Base-by-base conservation (phyloP, 805 yeast genomes). In the Yamadazyma philogaea region DNA sequence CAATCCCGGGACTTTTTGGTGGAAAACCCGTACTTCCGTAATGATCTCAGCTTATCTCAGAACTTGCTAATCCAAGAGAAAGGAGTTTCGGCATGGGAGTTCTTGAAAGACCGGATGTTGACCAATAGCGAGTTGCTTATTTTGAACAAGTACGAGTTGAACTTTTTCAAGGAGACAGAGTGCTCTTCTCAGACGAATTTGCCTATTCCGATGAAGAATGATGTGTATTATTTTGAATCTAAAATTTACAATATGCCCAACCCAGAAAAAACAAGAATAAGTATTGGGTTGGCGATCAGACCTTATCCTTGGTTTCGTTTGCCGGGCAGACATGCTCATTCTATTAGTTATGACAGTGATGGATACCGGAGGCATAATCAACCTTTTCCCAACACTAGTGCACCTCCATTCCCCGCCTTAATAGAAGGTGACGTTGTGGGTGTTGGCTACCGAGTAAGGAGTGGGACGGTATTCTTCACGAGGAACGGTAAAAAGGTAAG, bases 291-390 rank as follows among this genome's bases (percentile, higher is more conserved):
- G 3, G 75, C 90, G 0, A 79, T 95, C 0, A 78, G 81, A 48
- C 99, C 99, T 6, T 93, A 93, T 56, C 99, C 99, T 1, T 81
- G 84, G 63, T 93, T 93, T 64, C 72, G 97, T 51, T 68, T 93
- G 30, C 98, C 99, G 0, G 99, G 99, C 0, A 77, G 93, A 56
- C 96, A 89, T 54, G 75, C 82, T 33, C 84, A 81, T 59, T 87
- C 96, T 0, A 71, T 88, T 3, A 77, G 89, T n/a, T 93, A 91
- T 62, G 96, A 89, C 48, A 85, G 95, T 5, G 76, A 76, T 40
- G 99, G 98, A 3, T 71, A 77, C 45, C 74, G 95, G 43, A 74
- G 97, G 41, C 75, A 78, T 47, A 88, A 87, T 59, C 87, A 85
- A 59, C 88, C 96, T 5, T 87, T 87, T 45, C 55, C 63, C 4